Conservation (phyloP, 169 alveolate species). For the Plasmodium gallinaceum region DNA sequence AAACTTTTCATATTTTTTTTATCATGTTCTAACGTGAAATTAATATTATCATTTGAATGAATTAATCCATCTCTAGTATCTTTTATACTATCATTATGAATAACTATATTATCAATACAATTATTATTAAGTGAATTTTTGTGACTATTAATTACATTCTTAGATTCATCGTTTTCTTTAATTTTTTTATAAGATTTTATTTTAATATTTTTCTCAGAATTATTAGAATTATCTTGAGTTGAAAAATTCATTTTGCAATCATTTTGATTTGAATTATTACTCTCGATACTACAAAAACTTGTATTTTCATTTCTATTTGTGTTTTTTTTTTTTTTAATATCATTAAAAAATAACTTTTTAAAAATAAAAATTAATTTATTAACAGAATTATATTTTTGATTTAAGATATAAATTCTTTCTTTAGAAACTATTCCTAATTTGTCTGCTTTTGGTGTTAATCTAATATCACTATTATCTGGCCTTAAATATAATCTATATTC, state of each 20-base stretch:
- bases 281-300: too few species aligned
- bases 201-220: neutral
- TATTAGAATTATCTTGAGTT: neutral
- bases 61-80: too few species aligned
- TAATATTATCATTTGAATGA: neutral
- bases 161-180: too few species aligned
- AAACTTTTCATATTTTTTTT: constrained; percentile 22
- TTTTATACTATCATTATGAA: too few species aligned
- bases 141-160: too few species aligned
- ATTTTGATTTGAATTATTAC: neutral
- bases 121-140: too few species aligned
- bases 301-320: constrained; percentile 1
- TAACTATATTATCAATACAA: too few species aligned
- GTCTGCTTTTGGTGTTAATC: constrained; percentile 87
- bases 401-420: constrained; percentile 76
- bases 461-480: constrained; percentile 90
- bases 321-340: neutral
- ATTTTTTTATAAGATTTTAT: too few species aligned
- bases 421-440: constrained; percentile 85
- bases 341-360: constrained; percentile 14
- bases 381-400: constrained; percentile 76
- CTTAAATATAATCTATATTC: constrained; percentile 89
- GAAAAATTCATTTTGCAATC: neutral
- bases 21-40: neutral
- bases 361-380: constrained; percentile 45